Conservation (phyloP, 441 rosid species). For the Gossypium schwendimanii region DNA sequence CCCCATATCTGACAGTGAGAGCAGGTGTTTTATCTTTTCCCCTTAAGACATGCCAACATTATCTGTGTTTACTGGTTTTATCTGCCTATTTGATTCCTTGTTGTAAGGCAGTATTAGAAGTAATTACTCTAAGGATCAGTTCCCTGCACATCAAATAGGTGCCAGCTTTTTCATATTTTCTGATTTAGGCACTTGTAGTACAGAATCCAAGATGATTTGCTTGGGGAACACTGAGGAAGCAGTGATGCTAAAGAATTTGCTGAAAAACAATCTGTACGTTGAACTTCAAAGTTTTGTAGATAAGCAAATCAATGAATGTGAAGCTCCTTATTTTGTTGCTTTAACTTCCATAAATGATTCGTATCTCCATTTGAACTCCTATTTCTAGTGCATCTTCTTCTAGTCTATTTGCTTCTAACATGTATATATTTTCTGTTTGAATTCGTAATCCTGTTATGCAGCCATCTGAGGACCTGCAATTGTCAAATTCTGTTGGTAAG, state of each 20-base stretch:
- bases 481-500: slow-evolving; percentile 36
- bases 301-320: neutral
- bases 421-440: neutral
- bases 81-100: neutral
- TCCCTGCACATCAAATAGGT: neutral
- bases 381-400: too few species aligned
- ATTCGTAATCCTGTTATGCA: slow-evolving; percentile 24
- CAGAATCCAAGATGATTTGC: slow-evolving; percentile 37
- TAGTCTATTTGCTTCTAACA: slow-evolving; percentile 11
- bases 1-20: slow-evolving; percentile 36
- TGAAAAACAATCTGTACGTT: slow-evolving; percentile 41
- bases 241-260: slow-evolving; percentile 22
- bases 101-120: slow-evolving; percentile 6
- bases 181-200: slow-evolving; percentile 8
- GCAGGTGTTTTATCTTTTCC: slow-evolving; percentile 39
- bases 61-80: neutral
- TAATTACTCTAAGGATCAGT: slow-evolving; percentile 7
- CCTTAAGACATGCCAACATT: neutral
- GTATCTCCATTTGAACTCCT: slow-evolving; percentile 7
- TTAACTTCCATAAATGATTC: neutral
- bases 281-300: neutral
- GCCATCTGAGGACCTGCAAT: slow-evolving; percentile 27
- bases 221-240: slow-evolving; percentile 28
- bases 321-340: neutral
- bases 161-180: neutral